Conservation (phyloP, 2,329 filamentous ascomycete genomes). For the Curvularia verruculosa region DNA sequence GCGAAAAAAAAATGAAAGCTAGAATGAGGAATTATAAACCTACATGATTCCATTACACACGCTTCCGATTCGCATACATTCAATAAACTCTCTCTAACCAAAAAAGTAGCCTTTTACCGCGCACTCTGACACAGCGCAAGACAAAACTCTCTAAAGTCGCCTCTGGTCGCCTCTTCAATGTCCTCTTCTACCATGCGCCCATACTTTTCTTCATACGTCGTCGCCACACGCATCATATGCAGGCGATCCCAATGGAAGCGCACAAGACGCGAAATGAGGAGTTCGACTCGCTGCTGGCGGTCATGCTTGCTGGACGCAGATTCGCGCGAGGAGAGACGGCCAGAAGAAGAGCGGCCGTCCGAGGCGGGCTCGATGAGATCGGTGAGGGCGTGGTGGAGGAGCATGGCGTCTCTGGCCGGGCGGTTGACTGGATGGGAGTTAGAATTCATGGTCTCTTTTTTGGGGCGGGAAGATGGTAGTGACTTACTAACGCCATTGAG, state of each 20-base stretch:
- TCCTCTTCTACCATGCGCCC: conserved; percentile 74
- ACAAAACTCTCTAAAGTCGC: conserved; percentile 80
- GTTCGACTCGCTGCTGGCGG: conserved; percentile 72
- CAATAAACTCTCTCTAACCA: too few species aligned
- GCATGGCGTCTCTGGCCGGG: conserved; percentile 87
- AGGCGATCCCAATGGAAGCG: conserved; percentile 89
- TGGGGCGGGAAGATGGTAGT: not conserved
- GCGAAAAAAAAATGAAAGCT: too few species aligned
- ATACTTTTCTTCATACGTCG: conserved; percentile 80
- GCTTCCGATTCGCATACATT: too few species aligned
- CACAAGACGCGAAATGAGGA: conserved; percentile 86
- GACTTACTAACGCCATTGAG: conserved; percentile 78
- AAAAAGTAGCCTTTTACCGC: too few species aligned
- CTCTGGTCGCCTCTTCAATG: conserved; percentile 75
- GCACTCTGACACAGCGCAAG: conserved; percentile 60
- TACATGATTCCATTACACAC: too few species aligned
- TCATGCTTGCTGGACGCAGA: conserved; percentile 45
- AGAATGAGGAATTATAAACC: too few species aligned
- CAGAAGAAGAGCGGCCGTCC: conserved; percentile 31
- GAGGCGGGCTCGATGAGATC: conserved; percentile 55
- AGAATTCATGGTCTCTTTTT: not conserved
- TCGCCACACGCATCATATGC: conserved; percentile 81
- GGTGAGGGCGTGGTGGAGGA: conserved; percentile 84
- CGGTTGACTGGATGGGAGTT: conserved; percentile 67
- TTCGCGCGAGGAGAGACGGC: conserved; percentile 17